A percentile compares a stretch with the other conserved stretches of the same genome.
These are phyloP conservation scores for Botryotinia convoluta DNA, from an alignment of 2,329 filamentous ascomycete genomes.

Conservation along the genomic window DNA sequence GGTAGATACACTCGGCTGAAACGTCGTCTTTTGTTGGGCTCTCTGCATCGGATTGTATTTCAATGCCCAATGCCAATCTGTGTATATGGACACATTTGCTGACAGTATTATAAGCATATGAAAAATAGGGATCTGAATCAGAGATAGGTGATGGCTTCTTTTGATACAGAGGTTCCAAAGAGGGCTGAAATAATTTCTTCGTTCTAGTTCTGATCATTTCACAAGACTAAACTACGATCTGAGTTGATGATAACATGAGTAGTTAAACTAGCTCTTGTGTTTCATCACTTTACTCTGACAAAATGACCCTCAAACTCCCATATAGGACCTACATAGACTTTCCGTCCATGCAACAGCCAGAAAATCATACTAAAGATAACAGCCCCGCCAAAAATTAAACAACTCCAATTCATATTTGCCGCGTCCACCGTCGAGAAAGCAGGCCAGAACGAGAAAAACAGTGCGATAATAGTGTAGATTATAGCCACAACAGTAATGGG, in stretches of 20 bases:
- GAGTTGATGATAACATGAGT: background rate
- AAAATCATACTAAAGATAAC: conserved; percentile 14
- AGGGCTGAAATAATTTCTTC: background rate
- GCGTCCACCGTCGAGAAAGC: background rate
- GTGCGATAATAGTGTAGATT: conserved; percentile 11
- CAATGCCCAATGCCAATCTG: background rate
- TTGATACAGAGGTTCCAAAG: background rate
- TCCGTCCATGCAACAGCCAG: conserved; percentile 17
- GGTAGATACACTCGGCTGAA: background rate
- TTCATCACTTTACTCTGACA: background rate
- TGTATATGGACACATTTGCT: background rate
- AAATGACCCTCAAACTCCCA: conserved; percentile 1
- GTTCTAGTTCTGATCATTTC: background rate
- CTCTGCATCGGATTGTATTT: background rate
- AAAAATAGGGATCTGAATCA: background rate
- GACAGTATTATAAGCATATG: background rate
- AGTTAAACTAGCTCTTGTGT: background rate
- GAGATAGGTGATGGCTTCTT: background rate
- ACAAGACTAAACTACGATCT: background rate
- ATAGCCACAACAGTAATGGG: conserved; percentile 18
- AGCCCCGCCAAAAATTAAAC: conserved; percentile 13
- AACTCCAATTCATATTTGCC: conserved; percentile 19
- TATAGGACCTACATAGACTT: conserved; percentile 19
- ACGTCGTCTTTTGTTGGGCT: background rate
- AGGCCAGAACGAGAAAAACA: conserved; percentile 23